Base-by-base conservation (phyloP, 1,139 yeast species). In the Geotrichum aggregatum region DNA sequence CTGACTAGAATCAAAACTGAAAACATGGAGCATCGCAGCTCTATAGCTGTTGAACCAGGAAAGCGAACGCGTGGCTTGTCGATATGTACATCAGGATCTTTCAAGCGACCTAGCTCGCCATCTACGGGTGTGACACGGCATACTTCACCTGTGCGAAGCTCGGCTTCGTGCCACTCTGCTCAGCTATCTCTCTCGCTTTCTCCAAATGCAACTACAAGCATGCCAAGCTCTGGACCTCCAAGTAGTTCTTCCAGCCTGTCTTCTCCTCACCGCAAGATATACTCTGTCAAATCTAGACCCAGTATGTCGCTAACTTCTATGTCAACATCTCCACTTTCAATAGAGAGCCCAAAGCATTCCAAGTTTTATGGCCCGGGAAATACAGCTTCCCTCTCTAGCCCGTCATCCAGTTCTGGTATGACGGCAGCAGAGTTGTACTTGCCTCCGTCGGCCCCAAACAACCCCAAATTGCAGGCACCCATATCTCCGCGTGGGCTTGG, bases 1-100 rank as follows among this genome's bases (percentile, higher is more conserved):
- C 87, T 94, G 55, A 87, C 87, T 63, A 73, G 96, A 58, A 76
- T 94, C 63, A 87, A 88, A 63, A 83, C 77, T 44, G 98, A 92
- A 65, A 96, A 87, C 68, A 61, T 83, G 57, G 87, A 83, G 58
- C 59, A 56, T 24, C 58, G 60, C 10, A 47, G 42, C 35, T 36
- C 49, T 2, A 14, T 41, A 14, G 49, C 47, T 1, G 39, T 13
- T 19, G 55, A 40, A 4, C 18, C 44, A 5, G 44, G 36, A 22
- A 48, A 50, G 11, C 52, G 65, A n/a, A 52, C 60, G 10, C 47
- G 66, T 19, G 63, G 66, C 8, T 47, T 65, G 33, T 65, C 69
- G 0, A 48, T 61, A 7, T 58, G 64, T 2, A 56, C 62, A 4
- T 16, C 33, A 8, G 19, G 55, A 3, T 39, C 26, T 16, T 52